phyloP scores from a whole-genome alignment of 257 asterid species.

The Nyctanthes arbortristis region DNA sequence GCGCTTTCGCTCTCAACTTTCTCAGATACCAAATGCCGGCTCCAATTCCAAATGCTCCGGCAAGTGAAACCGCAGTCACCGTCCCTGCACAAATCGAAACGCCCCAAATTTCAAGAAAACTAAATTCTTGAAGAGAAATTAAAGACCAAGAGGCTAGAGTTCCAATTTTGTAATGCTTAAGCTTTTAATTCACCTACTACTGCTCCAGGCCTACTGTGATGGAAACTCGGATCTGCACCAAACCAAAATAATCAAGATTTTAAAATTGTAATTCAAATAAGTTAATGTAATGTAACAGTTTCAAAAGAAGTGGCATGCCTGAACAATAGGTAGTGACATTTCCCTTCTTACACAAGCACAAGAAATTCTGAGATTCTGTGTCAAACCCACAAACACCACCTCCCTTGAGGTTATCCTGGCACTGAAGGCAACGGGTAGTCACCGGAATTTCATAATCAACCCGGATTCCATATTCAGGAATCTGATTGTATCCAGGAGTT shows the following conservation, averaged over 20 bases:
- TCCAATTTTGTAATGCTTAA: no score
- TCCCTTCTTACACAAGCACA: slow-evolving; percentile 76
- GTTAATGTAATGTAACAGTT: no score
- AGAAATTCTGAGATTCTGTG: slow-evolving; percentile 53
- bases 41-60: slow-evolving; percentile 78
- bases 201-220: slow-evolving; percentile 41
- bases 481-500: slow-evolving; percentile 61
- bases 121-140: not conserved
- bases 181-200: slow-evolving; percentile 90
- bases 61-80: slow-evolving; percentile 67
- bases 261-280: not conserved
- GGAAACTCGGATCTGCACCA: slow-evolving; percentile 44
- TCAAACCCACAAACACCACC: slow-evolving; percentile 84
- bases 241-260: not conserved
- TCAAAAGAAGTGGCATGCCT: slow-evolving; percentile 36
- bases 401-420: slow-evolving; percentile 61
- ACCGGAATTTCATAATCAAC: slow-evolving; percentile 89
- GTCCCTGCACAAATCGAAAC: slow-evolving; percentile 39
- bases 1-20: slow-evolving; percentile 76
- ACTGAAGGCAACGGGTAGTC: slow-evolving; percentile 60
- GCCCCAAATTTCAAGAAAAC: no score
- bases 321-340: slow-evolving; percentile 66
- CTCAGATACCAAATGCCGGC: slow-evolving; percentile 81
- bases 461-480: slow-evolving; percentile 81
- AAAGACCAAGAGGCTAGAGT: no score